A percentile compares a stretch with the other conserved stretches of the same genome.
These are phyloP conservation scores for Lachnellula arida DNA, from an alignment of 2,329 filamentous ascomycete genomes.

Conservation along the genomic window DNA sequence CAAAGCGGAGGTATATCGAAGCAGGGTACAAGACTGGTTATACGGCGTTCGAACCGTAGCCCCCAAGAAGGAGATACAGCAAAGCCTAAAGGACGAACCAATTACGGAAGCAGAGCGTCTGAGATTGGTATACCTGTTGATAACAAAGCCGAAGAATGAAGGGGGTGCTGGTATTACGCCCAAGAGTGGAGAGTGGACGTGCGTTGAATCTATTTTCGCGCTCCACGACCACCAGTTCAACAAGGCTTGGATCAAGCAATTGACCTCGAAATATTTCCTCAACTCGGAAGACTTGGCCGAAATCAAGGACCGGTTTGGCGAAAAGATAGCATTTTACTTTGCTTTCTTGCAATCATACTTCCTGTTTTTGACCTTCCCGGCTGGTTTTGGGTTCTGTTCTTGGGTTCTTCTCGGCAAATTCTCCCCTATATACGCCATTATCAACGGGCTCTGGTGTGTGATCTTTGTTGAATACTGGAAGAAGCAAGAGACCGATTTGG, in stretches of 20 bases:
- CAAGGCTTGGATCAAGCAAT: constrained; percentile 67
- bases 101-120: constrained; percentile 85
- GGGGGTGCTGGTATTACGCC: constrained; percentile 77
- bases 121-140: constrained; percentile 80
- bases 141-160: constrained; percentile 66
- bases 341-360: constrained; percentile 92
- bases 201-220: constrained; percentile 70
- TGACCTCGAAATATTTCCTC: constrained; percentile 67
- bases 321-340: constrained; percentile 91
- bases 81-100: constrained; percentile 66
- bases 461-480: constrained; percentile 96
- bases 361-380: constrained; percentile 75
- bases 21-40: constrained; percentile 89
- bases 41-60: constrained; percentile 77
- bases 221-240: constrained; percentile 76
- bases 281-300: constrained; percentile 63
- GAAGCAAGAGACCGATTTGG: constrained; percentile 81
- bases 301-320: constrained; percentile 73
- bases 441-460: constrained; percentile 80
- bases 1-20: constrained; percentile 75
- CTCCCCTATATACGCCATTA: constrained; percentile 73
- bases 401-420: constrained; percentile 85
- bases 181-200: constrained; percentile 63
- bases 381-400: constrained; percentile 67
- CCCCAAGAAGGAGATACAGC: constrained; percentile 66